phyloP scores from a whole-genome alignment of 106 monocot species.

The Iris macrosiphon region DNA sequence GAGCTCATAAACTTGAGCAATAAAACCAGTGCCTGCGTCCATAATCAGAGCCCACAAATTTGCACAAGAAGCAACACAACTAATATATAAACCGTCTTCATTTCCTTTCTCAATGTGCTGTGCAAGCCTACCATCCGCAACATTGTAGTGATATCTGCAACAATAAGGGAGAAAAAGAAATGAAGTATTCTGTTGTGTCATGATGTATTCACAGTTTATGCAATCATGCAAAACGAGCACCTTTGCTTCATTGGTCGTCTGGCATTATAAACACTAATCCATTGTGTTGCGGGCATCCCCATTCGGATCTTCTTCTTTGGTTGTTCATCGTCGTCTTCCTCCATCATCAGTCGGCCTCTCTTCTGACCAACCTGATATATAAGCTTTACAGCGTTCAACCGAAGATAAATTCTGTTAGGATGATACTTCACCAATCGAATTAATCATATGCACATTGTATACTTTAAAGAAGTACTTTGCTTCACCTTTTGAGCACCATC shows the following conservation, averaged over 20 bases:
- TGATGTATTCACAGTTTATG: background rate
- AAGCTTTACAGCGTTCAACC: conserved; percentile 34
- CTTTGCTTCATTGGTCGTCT: conserved; percentile 92
- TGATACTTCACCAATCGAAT: background rate
- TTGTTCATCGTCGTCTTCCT: conserved; percentile 80
- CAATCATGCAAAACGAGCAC: conserved; percentile 14
- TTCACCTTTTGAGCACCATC: conserved; percentile 91
- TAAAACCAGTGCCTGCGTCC: conserved; percentile 97
- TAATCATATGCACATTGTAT: background rate
- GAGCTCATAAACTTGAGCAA: conserved; percentile 82
- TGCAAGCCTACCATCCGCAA: conserved; percentile 71
- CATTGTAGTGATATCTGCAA: conserved; percentile 95
- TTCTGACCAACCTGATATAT: conserved; percentile 88
- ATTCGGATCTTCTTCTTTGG: conserved; percentile 81
- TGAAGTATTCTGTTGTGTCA: background rate
- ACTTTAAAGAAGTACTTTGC: background rate
- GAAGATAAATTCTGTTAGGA: conserved; percentile 5
- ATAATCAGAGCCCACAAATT: conserved; percentile 96
- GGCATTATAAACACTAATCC: conserved; percentile 92
- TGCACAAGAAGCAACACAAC: conserved; percentile 71
- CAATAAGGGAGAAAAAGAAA: background rate
- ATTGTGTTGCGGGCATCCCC: conserved; percentile 93
- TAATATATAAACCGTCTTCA: conserved; percentile 89
- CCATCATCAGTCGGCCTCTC: conserved; percentile 61
- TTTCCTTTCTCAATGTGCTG: conserved; percentile 91